Conservation (phyloP, 2,329 filamentous ascomycete genomes). For the Colletotrichum tropicicola region DNA sequence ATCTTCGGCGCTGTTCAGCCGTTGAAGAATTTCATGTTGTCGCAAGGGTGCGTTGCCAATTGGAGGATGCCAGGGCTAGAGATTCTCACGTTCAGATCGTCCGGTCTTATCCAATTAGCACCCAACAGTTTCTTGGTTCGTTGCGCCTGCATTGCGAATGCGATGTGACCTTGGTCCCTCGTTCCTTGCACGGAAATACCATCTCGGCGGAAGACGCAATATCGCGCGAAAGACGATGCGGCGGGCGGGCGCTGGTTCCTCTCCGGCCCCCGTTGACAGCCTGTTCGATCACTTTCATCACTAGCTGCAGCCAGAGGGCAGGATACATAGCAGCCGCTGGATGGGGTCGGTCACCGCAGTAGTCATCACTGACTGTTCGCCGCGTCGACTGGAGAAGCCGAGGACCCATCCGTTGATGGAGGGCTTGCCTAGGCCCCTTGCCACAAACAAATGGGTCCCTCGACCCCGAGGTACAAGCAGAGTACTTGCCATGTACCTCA, state of each 20-base stretch:
- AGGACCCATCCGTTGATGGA: slow-evolving; percentile 4
- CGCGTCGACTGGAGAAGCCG: not conserved
- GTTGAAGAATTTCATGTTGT: slow-evolving; percentile 30
- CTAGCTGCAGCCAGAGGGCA: slow-evolving; percentile 20
- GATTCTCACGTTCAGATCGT: not conserved
- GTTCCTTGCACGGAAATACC: not conserved
- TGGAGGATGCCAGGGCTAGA: not conserved
- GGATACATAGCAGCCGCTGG: not conserved
- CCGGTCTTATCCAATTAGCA: slow-evolving; percentile 5
- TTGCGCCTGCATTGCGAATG: not conserved
- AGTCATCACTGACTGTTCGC: not conserved
- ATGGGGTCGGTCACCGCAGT: slow-evolving; percentile 1
- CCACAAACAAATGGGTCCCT: slow-evolving; percentile 2
- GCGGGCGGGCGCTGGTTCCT: not conserved
- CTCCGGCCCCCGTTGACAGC: slow-evolving; percentile 2
- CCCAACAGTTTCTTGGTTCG: not conserved
- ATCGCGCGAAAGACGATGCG: not conserved
- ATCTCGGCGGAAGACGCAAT: not conserved
- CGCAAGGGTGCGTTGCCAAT: slow-evolving; percentile 6
- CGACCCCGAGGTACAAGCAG: slow-evolving; percentile 4
- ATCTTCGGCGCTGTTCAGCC: slow-evolving; percentile 24
- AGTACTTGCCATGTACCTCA: slow-evolving; percentile 16
- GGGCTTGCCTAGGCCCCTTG: slow-evolving; percentile 6
- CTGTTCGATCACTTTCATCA: slow-evolving; percentile 6
- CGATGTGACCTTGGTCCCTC: not conserved